Evolutionary conservation across 371 early-diverging fungal genomes (phyloP).

Genomic region (Lichtheimia ornata): DNA sequence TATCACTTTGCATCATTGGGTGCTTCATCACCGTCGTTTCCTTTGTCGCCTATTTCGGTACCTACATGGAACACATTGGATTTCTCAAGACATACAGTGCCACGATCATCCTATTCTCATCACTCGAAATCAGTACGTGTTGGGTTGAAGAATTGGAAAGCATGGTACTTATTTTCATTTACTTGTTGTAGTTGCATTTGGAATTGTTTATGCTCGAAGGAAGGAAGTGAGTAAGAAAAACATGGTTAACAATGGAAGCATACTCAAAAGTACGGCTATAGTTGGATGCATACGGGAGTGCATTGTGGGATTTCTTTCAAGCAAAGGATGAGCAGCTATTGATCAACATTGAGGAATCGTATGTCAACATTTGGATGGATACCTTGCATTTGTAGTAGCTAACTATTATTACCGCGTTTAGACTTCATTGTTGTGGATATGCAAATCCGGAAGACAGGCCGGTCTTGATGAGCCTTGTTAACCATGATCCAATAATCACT

Average conservation of each 20-base stretch:
- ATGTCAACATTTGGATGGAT: constrained; percentile 6
- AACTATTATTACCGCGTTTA: neutral
- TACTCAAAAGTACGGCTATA: neutral
- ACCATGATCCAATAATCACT: too few relatives aligned
- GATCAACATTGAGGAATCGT: constrained; percentile 26
- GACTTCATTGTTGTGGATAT: too few relatives aligned
- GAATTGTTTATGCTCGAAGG: constrained; percentile 2
- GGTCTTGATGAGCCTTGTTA: too few relatives aligned
- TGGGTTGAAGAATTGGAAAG: neutral
- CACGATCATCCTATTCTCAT: constrained; percentile 21
- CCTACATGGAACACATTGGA: constrained; percentile 29
- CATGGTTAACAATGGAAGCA: neutral
- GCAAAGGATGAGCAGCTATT: constrained; percentile 26
- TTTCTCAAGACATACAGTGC: constrained; percentile 32
- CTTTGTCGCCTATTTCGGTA: constrained; percentile 37
- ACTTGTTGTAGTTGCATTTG: constrained; percentile 7
- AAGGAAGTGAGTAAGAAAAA: neutral
- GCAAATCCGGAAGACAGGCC: too few relatives aligned
- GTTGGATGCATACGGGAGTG: constrained; percentile 28
- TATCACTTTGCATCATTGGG: constrained; percentile 21
- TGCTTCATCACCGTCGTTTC: constrained; percentile 23
- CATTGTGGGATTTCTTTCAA: constrained; percentile 29
- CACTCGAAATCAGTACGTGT: constrained; percentile 25
- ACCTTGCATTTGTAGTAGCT: neutral
- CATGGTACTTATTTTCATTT: neutral